A percentile compares a stretch with the other conserved stretches of the same genome.
Evolutionary conservation across 352 stramenopile species (phyloP).

Genomic region (Phytophthora multivora): DNA sequence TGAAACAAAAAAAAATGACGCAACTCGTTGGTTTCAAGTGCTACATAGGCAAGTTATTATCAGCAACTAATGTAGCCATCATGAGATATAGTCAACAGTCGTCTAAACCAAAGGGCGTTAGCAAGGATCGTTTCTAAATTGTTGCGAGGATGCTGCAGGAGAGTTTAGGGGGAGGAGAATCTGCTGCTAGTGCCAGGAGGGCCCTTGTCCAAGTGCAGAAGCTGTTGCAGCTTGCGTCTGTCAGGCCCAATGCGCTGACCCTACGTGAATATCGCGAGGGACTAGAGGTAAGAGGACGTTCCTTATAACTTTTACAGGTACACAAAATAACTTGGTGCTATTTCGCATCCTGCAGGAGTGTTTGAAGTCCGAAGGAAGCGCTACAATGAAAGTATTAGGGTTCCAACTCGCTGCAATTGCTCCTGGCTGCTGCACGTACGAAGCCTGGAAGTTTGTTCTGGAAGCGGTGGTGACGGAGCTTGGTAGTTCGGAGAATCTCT

Average conservation of each 20-base stretch:
- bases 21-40: no score
- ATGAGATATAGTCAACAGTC: slow-evolving; percentile 5
- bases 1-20: no score
- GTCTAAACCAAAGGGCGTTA: slow-evolving; percentile 11
- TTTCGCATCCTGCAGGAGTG: slow-evolving; percentile 49
- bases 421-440: slow-evolving; percentile 60
- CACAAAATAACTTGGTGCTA: background rate
- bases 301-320: background rate
- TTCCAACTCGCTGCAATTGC: slow-evolving; percentile 66
- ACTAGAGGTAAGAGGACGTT: slow-evolving; percentile 43
- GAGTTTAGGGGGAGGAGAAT: slow-evolving; percentile 39
- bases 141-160: slow-evolving; percentile 53
- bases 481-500: slow-evolving; percentile 65
- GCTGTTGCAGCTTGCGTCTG: slow-evolving; percentile 58
- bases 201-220: slow-evolving; percentile 62
- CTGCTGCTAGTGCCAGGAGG: slow-evolving; percentile 55
- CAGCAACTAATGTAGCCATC: slow-evolving; percentile 7
- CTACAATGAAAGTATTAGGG: slow-evolving; percentile 66
- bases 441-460: slow-evolving; percentile 70
- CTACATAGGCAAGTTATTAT: no score
- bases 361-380: slow-evolving; percentile 63
- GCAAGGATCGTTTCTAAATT: background rate
- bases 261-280: slow-evolving; percentile 64
- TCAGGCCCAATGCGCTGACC: slow-evolving; percentile 59
- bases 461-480: slow-evolving; percentile 69